Base-by-base conservation (phyloP, 225 moss, liverwort and hornwort species). In the Polytrichum commune region DNA sequence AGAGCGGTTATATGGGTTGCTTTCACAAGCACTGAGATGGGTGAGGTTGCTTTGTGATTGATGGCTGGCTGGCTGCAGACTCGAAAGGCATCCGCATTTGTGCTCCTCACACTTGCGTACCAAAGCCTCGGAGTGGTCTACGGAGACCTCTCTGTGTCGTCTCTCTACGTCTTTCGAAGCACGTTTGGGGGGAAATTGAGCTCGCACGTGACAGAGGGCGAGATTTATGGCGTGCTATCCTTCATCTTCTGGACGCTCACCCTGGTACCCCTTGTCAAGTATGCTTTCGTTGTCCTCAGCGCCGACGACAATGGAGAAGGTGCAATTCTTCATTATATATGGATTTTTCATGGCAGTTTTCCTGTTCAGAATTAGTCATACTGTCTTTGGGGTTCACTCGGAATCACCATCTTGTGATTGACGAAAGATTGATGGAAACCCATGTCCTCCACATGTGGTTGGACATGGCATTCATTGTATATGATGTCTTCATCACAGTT, bases 41-140 rank as follows among this genome's bases (percentile, higher is more conserved):
- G 35, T 35, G 35, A 13, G 46, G 46, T 46, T 46, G 13, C 46
- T 46, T 38, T 38, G 38, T 46, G 20, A 16, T 64, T 63, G 61
- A 32, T 64, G 13, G 18, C n/a, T 66, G 1, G 62, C 20, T 25
- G 64, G 78, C 86, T 76, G 74, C 55, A 66, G 55, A 28, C 8
- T 61, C 76, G 64, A 70, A 78, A 69, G 76, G 73, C 58, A 33
- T 77, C 88, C 2, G 22, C 66, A 27, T 62, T 72, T 18, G 80
- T 77, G 62, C 67, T 86, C 27, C 69, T 94, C n/a, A 88, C 79
- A n/a, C 89, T 94, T 24, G 89, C 94, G 1, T 95, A 92, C 70
- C 94, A 95, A 57, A 95, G 94, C 80, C 86, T 84, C 27, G 94
- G 90, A 53, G 87, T 95, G 60, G 94, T 95, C 7, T 89, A 92